Evolutionary conservation across 2,329 filamentous ascomycete genomes (phyloP).

Genomic region (Aspergillus calidoustus): DNA sequence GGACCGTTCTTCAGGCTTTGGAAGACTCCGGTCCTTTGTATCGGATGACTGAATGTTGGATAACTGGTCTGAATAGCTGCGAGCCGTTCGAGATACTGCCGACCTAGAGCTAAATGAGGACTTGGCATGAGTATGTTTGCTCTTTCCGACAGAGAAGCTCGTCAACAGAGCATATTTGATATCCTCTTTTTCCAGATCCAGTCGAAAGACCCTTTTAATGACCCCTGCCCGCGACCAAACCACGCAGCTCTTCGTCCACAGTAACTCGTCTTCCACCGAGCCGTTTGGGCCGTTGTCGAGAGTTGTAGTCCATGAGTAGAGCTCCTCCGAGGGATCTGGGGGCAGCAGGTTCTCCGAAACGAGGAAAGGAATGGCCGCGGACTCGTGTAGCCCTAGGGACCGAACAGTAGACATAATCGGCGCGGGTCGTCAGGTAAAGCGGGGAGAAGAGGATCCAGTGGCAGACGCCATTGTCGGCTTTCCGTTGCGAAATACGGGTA

Average conservation of each 20-base stretch:
- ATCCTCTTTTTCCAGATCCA: slow-evolving; percentile 83
- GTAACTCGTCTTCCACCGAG: slow-evolving; percentile 74
- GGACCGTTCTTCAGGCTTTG: slow-evolving; percentile 25
- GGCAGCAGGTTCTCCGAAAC: slow-evolving; percentile 79
- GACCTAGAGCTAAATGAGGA: slow-evolving; percentile 14
- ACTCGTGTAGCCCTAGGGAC: slow-evolving; percentile 89
- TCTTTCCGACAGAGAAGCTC: slow-evolving; percentile 66
- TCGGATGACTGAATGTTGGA: slow-evolving; percentile 23
- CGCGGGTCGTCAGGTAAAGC: slow-evolving; percentile 28
- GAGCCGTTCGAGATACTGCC: slow-evolving; percentile 2
- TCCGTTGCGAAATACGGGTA: slow-evolving; percentile 5
- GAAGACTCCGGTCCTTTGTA: slow-evolving; percentile 30
- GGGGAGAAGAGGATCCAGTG: slow-evolving; percentile 28
- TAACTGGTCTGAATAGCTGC: slow-evolving; percentile 16
- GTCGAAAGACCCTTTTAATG: slow-evolving; percentile 83
- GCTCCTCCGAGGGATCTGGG: slow-evolving; percentile 63
- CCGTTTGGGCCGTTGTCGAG: slow-evolving; percentile 49
- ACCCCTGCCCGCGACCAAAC: slow-evolving; percentile 88
- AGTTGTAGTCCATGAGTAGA: slow-evolving; percentile 75
- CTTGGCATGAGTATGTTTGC: slow-evolving; percentile 24
- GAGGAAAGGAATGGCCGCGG: slow-evolving; percentile 80
- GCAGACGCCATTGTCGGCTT: slow-evolving; percentile 33
- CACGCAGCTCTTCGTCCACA: slow-evolving; percentile 75
- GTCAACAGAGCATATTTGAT: slow-evolving; percentile 87
- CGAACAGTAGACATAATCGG: slow-evolving; percentile 81